phyloP scores from a whole-genome alignment of 1,284 basidiomycete species.

The Moniliella sp. region DNA sequence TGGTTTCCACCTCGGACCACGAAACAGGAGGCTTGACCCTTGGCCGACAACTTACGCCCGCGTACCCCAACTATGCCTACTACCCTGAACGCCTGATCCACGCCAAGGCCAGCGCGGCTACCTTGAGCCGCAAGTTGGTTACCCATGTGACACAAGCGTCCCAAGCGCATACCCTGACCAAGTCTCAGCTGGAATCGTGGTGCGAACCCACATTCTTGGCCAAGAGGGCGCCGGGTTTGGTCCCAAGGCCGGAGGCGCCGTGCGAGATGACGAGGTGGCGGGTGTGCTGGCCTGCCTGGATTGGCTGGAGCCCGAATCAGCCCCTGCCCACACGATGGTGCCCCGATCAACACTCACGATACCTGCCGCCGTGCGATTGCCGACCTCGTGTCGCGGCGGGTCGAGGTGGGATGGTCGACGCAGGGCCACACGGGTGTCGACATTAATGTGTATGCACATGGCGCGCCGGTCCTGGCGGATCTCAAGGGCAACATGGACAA shows the following conservation, averaged over 20 bases:
- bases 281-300: no score
- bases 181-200: no score
- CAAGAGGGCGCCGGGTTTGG: conserved; percentile 4
- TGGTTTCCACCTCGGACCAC: conserved; percentile 35
- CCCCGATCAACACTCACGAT: not conserved
- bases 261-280: conserved; percentile 19
- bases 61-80: conserved; percentile 30
- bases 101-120: conserved; percentile 29
- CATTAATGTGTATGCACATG: no score
- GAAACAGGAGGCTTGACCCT: conserved; percentile 36
- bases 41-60: conserved; percentile 27
- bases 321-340: conserved; percentile 3
- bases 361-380: conserved; percentile 7
- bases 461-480: no score
- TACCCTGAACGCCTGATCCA: conserved; percentile 32
- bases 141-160: conserved; percentile 8
- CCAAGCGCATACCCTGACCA: no score
- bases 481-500: no score
- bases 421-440: no score
- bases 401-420: conserved; percentile 36
- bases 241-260: conserved; percentile 5
- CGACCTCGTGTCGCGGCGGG: conserved; percentile 17
- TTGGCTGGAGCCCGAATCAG: conserved; percentile 8
- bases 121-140: conserved; percentile 15
- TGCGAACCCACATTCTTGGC: no score